Conservation (phyloP, 2,329 filamentous ascomycete species). For the Cordyceps sp. region DNA sequence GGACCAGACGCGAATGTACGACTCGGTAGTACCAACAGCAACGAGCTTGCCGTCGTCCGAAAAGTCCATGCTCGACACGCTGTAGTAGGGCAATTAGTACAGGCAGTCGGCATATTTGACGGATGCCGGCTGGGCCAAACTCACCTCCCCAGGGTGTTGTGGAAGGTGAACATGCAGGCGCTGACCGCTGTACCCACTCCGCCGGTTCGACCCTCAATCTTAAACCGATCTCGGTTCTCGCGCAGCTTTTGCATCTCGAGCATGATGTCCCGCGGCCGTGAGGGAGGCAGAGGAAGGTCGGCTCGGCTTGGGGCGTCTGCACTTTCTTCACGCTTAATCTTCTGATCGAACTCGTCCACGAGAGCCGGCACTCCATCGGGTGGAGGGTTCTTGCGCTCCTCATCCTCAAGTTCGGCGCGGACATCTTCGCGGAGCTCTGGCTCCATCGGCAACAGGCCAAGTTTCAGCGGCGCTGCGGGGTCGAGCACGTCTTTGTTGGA, state of each 20-base stretch:
- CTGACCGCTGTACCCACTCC: slow-evolving; percentile 72
- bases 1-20: slow-evolving; percentile 90
- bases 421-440: slow-evolving; percentile 69
- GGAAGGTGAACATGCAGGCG: slow-evolving; percentile 95
- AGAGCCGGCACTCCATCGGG: slow-evolving; percentile 53
- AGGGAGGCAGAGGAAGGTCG: slow-evolving; percentile 74
- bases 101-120: too few relatives aligned
- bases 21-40: slow-evolving; percentile 80
- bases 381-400: slow-evolving; percentile 65
- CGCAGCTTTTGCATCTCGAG: slow-evolving; percentile 90
- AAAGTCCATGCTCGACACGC: slow-evolving; percentile 79
- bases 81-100: neutral
- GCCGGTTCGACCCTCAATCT: slow-evolving; percentile 68
- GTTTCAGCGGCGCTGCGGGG: slow-evolving; percentile 42
- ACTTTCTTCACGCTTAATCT: slow-evolving; percentile 77
- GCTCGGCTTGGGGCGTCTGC: slow-evolving; percentile 65
- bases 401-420: slow-evolving; percentile 69
- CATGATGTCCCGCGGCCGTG: slow-evolving; percentile 74
- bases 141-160: slow-evolving; percentile 85
- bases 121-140: slow-evolving; percentile 9
- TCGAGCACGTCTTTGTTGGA: slow-evolving; percentile 44
- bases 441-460: slow-evolving; percentile 76
- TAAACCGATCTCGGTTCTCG: slow-evolving; percentile 83
- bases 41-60: slow-evolving; percentile 79
- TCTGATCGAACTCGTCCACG: slow-evolving; percentile 74